Conservation (phyloP, 1,139 yeast genomes). For the Suhomyces panamericanus region DNA sequence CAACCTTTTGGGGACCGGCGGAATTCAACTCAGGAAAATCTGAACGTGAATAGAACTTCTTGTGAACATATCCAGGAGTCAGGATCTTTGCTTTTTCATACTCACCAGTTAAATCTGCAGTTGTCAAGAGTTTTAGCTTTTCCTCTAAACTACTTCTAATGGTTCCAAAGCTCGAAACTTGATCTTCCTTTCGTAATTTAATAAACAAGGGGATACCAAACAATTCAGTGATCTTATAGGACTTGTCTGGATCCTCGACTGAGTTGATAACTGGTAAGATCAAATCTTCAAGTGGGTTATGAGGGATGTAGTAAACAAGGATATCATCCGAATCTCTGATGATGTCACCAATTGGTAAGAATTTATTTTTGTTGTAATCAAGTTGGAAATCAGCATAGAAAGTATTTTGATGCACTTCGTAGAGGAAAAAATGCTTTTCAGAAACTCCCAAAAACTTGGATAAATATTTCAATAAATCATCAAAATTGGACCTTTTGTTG, state of each 20-base stretch:
- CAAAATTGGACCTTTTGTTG: conserved; percentile 62
- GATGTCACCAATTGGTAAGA: conserved; percentile 68
- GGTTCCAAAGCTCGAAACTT: conserved; percentile 47
- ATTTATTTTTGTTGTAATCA: conserved; percentile 55
- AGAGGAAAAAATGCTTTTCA: conserved; percentile 50
- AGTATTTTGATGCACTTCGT: conserved; percentile 69
- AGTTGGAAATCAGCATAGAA: conserved; percentile 73
- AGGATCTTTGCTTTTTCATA: conserved; percentile 22
- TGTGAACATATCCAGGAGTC: conserved; percentile 11
- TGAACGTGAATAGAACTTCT: conserved; percentile 25
- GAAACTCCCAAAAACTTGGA: conserved; percentile 51
- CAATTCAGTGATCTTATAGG: conserved; percentile 36
- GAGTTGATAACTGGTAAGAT: conserved; percentile 72
- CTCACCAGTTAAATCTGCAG: conserved; percentile 25
- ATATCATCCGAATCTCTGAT: conserved; percentile 65
- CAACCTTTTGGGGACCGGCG: neutral
- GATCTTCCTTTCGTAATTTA: conserved; percentile 50
- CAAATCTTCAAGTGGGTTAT: conserved; percentile 42
- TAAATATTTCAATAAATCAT: conserved; percentile 63
- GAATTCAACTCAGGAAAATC: conserved; percentile 41
- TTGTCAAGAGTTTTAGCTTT: conserved; percentile 28
- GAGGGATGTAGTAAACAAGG: conserved; percentile 67
- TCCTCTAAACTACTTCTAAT: conserved; percentile 58
- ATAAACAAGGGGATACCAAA: conserved; percentile 81
- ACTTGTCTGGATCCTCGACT: conserved; percentile 41